phyloP scores from a whole-genome alignment of 345 rosid species.

The Adansonia digitata region DNA sequence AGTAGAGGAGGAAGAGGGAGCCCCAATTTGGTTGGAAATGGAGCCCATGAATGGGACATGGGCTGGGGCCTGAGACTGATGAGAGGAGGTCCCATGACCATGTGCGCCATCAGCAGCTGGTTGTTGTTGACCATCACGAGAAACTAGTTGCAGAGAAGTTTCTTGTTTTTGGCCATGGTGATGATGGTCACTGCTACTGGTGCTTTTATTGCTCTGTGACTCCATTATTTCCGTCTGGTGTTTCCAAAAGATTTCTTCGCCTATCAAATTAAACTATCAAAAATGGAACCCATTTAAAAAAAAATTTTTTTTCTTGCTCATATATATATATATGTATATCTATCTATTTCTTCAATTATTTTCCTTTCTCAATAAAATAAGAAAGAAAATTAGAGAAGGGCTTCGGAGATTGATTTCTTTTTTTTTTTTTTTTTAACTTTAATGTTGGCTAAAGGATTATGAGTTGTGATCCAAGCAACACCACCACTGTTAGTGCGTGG shows the following conservation, averaged over 20 bases:
- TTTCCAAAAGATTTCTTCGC: constrained; percentile 3
- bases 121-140: constrained; percentile 21
- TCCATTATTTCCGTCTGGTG: constrained; percentile 19
- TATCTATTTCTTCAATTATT: not conserved
- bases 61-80: constrained; percentile 15
- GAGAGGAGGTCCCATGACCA: constrained; percentile 29
- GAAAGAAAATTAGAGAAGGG: too few species aligned
- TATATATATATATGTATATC: not conserved
- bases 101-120: constrained; percentile 22
- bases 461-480: constrained; percentile 10
- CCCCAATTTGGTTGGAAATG: constrained; percentile 29
- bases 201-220: constrained; percentile 24
- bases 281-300: not conserved
- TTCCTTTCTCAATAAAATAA: too few species aligned
- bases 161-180: constrained; percentile 33
- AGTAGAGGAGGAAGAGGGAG: constrained; percentile 10
- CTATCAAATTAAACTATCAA: not conserved
- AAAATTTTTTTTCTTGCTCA: not conserved
- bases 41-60: constrained; percentile 48
- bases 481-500: constrained; percentile 29
- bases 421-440: too few species aligned
- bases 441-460: not conserved
- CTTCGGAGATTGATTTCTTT: too few species aligned
- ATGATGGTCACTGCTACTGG: not conserved
- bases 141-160: constrained; percentile 29